phyloP scores from a whole-genome alignment of 495 filamentous ascomycete species.

The Penicillium fimorum region DNA sequence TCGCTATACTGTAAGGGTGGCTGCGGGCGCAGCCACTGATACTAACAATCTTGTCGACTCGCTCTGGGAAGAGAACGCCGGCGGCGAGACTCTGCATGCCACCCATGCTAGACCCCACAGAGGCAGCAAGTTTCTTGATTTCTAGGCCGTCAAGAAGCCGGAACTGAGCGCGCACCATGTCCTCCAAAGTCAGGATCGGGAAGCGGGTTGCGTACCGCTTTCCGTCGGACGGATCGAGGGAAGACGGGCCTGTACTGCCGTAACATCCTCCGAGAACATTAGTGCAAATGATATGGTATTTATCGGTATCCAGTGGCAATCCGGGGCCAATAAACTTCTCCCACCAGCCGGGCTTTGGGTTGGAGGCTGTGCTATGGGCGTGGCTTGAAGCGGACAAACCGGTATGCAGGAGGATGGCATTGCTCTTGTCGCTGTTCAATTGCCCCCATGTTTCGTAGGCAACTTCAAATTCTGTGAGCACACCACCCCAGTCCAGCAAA shows the following conservation, averaged over 20 bases:
- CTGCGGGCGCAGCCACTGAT: slow-evolving; percentile 93
- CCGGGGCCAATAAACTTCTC: slow-evolving; percentile 97
- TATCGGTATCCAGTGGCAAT: slow-evolving; percentile 80
- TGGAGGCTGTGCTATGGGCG: slow-evolving; percentile 81
- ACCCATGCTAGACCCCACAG: slow-evolving; percentile 95
- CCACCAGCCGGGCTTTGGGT: slow-evolving; percentile 95
- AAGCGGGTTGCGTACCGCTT: slow-evolving; percentile 92
- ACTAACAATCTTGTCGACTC: slow-evolving; percentile 77
- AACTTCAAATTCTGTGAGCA: slow-evolving; percentile 79
- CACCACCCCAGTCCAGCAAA: slow-evolving; percentile 89
- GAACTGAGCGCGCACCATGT: slow-evolving; percentile 98
- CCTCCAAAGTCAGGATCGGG: slow-evolving; percentile 92
- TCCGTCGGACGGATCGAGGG: slow-evolving; percentile 84
- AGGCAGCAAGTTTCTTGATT: slow-evolving; percentile 81
- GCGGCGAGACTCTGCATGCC: slow-evolving; percentile 96
- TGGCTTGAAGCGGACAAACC: slow-evolving; percentile 95
- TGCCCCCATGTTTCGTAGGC: slow-evolving; percentile 94
- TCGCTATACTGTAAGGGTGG: slow-evolving; percentile 97
- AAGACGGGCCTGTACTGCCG: slow-evolving; percentile 88
- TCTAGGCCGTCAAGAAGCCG: slow-evolving; percentile 77
- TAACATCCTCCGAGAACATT: slow-evolving; percentile 97
- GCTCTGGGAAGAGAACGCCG: slow-evolving; percentile 79
- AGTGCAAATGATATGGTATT: slow-evolving; percentile 92
- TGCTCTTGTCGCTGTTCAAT: slow-evolving; percentile 77
- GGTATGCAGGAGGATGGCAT: slow-evolving; percentile 90